phyloP scores from a whole-genome alignment of 164 flowering plant genomes.

The Paratinospora sagittata region DNA sequence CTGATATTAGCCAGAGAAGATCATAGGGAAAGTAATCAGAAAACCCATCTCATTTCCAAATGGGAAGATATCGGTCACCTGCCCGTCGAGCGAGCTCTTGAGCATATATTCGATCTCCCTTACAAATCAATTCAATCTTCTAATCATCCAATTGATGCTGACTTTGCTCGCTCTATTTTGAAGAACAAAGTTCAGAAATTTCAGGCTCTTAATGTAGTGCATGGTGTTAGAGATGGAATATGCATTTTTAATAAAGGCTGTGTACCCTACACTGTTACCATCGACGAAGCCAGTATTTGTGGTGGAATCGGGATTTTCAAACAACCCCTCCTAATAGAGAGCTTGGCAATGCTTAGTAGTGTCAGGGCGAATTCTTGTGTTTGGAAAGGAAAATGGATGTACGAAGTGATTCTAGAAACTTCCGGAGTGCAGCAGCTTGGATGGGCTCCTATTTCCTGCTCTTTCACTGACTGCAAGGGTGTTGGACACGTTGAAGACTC shows the following conservation, averaged over 20 bases:
- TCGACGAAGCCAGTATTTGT: slow-evolving; percentile 67
- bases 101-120: slow-evolving; percentile 75
- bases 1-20: too few relatives aligned
- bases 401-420: slow-evolving; percentile 84
- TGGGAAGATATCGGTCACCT: too few relatives aligned
- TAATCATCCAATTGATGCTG: too few relatives aligned
- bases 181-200: slow-evolving; percentile 32
- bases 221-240: slow-evolving; percentile 45
- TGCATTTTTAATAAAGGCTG: slow-evolving; percentile 27
- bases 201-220: slow-evolving; percentile 10
- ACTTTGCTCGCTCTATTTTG: slow-evolving; percentile 41
- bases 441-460: slow-evolving; percentile 80
- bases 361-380: slow-evolving; percentile 80
- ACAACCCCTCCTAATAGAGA: slow-evolving; percentile 63
- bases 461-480: slow-evolving; percentile 77
- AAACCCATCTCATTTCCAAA: too few relatives aligned
- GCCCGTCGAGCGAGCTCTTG: slow-evolving; percentile 86
- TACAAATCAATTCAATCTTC: slow-evolving; percentile 42
- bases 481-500: slow-evolving; percentile 97
- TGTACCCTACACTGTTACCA: slow-evolving; percentile 33
- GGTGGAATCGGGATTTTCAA: slow-evolving; percentile 57
- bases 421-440: slow-evolving; percentile 89
- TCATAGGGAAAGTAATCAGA: too few relatives aligned
- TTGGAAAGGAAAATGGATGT: slow-evolving; percentile 98
- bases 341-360: slow-evolving; percentile 81